Evolutionary conservation across 305 asterid genomes (phyloP).

Genomic region (Fraxinus velutina): DNA sequence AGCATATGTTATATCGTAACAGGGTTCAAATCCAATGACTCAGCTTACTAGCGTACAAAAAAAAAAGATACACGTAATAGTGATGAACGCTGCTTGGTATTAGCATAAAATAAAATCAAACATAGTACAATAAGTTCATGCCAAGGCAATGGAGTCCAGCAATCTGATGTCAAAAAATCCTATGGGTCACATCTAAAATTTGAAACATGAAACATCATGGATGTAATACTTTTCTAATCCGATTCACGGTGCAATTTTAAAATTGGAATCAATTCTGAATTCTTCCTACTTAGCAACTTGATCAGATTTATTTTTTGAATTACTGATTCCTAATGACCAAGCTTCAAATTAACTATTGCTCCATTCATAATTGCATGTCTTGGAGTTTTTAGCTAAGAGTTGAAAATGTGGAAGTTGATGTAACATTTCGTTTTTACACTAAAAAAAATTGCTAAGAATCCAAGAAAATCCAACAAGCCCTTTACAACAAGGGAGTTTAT

Average conservation of each 20-base stretch:
- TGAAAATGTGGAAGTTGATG: background rate
- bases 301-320: background rate
- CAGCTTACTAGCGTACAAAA: background rate
- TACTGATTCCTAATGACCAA: background rate
- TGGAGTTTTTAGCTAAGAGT: background rate
- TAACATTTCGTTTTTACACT: background rate
- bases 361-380: background rate
- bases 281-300: background rate
- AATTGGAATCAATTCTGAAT: background rate
- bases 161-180: background rate
- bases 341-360: background rate
- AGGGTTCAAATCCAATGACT: background rate
- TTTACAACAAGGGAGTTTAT: background rate
- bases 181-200: background rate
- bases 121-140: background rate
- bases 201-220: background rate
- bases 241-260: background rate
- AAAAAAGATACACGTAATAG: background rate
- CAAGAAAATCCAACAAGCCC: background rate
- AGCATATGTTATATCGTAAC: too few relatives aligned
- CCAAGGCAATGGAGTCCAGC: background rate
- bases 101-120: background rate
- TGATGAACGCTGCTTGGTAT: background rate
- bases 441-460: background rate
- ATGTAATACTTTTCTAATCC: background rate